Conservation (phyloP, 305 asterid genomes). For the Lippia alba region DNA sequence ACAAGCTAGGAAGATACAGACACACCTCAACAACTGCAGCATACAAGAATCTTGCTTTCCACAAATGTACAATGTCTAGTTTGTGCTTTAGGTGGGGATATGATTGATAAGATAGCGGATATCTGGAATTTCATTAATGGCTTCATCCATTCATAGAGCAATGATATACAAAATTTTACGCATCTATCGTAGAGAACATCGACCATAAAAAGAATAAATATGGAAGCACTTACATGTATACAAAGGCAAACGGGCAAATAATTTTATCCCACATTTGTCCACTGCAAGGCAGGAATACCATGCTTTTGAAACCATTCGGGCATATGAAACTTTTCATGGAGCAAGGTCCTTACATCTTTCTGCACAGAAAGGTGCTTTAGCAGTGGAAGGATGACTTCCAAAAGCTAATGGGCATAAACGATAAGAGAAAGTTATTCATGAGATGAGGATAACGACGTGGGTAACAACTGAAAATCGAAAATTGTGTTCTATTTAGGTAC, state of each 20-base stretch:
- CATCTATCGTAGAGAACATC: slow-evolving; percentile 25
- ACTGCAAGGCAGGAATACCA: slow-evolving; percentile 75
- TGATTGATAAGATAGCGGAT: slow-evolving; percentile 14
- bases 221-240: not conserved
- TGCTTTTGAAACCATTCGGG: slow-evolving; percentile 92
- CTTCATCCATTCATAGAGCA: slow-evolving; percentile 28
- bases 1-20: slow-evolving; percentile 31
- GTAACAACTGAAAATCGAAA: slow-evolving; percentile 16
- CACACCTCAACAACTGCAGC: slow-evolving; percentile 43
- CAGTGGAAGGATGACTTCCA: slow-evolving; percentile 93
- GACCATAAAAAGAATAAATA: slow-evolving; percentile 31
- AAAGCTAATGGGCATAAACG: slow-evolving; percentile 56
- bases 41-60: slow-evolving; percentile 37
- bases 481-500: slow-evolving; percentile 16
- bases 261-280: slow-evolving; percentile 45
- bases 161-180: slow-evolving; percentile 36
- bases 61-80: slow-evolving; percentile 27
- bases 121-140: slow-evolving; percentile 29
- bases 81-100: slow-evolving; percentile 4
- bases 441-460: not conserved
- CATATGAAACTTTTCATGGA: slow-evolving; percentile 85
- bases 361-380: slow-evolving; percentile 87
- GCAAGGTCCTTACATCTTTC: slow-evolving; percentile 75
- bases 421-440: slow-evolving; percentile 7
- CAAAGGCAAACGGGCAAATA: not conserved